phyloP scores from a whole-genome alignment of 345 rosid species.

The Raphanus sativus region DNA sequence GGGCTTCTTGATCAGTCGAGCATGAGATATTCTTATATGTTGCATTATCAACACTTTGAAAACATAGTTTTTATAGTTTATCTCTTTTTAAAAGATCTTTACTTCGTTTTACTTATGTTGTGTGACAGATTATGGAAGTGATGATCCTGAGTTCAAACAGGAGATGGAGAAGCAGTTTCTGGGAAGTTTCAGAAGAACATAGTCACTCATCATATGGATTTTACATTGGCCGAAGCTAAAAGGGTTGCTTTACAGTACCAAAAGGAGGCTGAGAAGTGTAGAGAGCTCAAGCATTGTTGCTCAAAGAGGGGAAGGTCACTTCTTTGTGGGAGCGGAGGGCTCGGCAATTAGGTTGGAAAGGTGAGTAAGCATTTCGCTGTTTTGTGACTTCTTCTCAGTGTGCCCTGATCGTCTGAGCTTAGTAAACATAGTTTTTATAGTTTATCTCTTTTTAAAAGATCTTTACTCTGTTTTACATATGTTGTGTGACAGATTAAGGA shows the following conservation, averaged over 20 bases:
- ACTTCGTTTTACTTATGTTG: background rate
- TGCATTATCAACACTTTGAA: background rate
- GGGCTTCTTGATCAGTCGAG: background rate
- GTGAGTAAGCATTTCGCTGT: slow-evolving; percentile 49
- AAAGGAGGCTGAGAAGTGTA: slow-evolving; percentile 92
- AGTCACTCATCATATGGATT: slow-evolving; percentile 52
- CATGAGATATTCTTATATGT: background rate
- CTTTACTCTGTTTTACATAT: background rate
- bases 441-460: background rate
- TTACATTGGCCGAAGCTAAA: slow-evolving; percentile 64
- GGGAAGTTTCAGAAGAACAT: slow-evolving; percentile 68
- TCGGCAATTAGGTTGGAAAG: slow-evolving; percentile 78
- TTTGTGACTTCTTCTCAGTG: slow-evolving; percentile 24
- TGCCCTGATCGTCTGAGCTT: too few relatives aligned
- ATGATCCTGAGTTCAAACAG: slow-evolving; percentile 75
- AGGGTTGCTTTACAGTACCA: slow-evolving; percentile 86
- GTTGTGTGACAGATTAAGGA: slow-evolving; percentile 64
- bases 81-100: background rate
- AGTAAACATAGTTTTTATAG: background rate
- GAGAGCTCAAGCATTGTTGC: slow-evolving; percentile 62
- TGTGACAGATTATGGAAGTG: slow-evolving; percentile 68
- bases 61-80: background rate
- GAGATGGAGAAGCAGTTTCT: slow-evolving; percentile 94
- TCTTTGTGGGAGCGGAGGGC: slow-evolving; percentile 75
- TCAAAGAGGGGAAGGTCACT: slow-evolving; percentile 73